Evolutionary conservation across 495 filamentous ascomycete genomes (phyloP).

Genomic region (Tuber microsphaerosporum): DNA sequence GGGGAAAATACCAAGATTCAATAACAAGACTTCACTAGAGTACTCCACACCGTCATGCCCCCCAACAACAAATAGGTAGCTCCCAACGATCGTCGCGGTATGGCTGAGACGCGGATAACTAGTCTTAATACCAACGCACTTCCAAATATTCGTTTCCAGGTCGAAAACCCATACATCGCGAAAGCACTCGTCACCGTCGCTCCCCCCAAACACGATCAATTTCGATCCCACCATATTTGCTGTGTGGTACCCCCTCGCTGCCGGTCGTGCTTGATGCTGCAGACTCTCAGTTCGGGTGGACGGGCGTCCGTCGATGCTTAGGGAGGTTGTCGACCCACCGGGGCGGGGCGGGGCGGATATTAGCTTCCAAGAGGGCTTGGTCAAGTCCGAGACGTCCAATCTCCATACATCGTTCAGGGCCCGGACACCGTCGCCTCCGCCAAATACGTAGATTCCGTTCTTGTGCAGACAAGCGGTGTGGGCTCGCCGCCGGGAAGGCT

Average conservation of each 20-base stretch:
- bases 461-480: slow-evolving; percentile 62
- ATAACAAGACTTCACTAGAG: slow-evolving; percentile 56
- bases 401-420: slow-evolving; percentile 63
- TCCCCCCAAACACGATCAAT: slow-evolving; percentile 60
- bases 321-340: slow-evolving; percentile 35
- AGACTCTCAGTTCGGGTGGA: slow-evolving; percentile 13
- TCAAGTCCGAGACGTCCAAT: slow-evolving; percentile 56
- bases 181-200: slow-evolving; percentile 61
- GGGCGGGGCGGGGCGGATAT: slow-evolving; percentile 44
- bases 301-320: background rate
- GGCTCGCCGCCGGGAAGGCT: slow-evolving; percentile 53
- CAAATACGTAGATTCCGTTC: slow-evolving; percentile 61
- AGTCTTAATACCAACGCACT: slow-evolving; percentile 45
- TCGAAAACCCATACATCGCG: slow-evolving; percentile 64
- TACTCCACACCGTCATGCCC: slow-evolving; percentile 64
- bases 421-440: slow-evolving; percentile 58
- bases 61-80: slow-evolving; percentile 59
- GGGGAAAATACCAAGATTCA: slow-evolving; percentile 49
- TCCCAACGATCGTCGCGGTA: slow-evolving; percentile 59
- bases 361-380: slow-evolving; percentile 58
- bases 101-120: slow-evolving; percentile 56
- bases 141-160: slow-evolving; percentile 53
- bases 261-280: slow-evolving; percentile 45
- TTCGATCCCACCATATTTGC: slow-evolving; percentile 64
- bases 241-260: slow-evolving; percentile 60